These are phyloP conservation scores for Fusarium sp. DNA, from an alignment of 2,329 filamentous ascomycete genomes.

Conservation along the genomic window DNA sequence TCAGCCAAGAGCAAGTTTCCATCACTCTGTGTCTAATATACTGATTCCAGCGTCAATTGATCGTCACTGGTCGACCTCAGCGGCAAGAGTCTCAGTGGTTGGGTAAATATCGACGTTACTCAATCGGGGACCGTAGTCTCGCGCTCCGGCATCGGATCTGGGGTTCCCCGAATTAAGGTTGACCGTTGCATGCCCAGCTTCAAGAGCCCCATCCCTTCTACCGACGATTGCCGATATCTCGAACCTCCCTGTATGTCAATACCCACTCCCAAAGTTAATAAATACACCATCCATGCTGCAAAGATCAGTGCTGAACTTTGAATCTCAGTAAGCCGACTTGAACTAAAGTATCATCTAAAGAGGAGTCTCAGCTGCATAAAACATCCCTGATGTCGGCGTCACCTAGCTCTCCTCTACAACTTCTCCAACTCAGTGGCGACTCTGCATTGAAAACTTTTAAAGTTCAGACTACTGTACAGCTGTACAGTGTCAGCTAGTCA, in stretches of 20 bases:
- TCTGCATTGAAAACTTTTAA: neutral
- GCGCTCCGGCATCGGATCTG: neutral
- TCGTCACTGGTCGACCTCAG: neutral
- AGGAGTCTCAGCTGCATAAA: neutral
- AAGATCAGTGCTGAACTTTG: neutral
- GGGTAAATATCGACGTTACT: neutral
- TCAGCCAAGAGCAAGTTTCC: too few relatives aligned
- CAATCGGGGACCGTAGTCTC: too few relatives aligned
- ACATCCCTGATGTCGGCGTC: neutral
- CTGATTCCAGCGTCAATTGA: neutral
- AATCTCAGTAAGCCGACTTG: neutral
- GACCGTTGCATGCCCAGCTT: neutral
- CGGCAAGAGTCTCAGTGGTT: neutral
- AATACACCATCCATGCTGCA: neutral
- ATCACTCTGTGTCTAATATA: too few relatives aligned
- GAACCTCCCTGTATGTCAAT: neutral
- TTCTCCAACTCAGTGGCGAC: neutral
- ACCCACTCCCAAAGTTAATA: neutral
- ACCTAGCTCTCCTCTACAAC: neutral
- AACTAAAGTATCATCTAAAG: neutral
- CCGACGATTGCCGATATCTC: neutral
- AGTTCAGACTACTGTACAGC: neutral
- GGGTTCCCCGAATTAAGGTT: neutral
- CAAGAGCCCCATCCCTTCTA: neutral
- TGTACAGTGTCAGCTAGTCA: neutral